A percentile compares a stretch with the other conserved stretches of the same genome.
Conservation (phyloP, 2,329 filamentous ascomycete genomes). For the Fusarium pseudocircinatum region DNA sequence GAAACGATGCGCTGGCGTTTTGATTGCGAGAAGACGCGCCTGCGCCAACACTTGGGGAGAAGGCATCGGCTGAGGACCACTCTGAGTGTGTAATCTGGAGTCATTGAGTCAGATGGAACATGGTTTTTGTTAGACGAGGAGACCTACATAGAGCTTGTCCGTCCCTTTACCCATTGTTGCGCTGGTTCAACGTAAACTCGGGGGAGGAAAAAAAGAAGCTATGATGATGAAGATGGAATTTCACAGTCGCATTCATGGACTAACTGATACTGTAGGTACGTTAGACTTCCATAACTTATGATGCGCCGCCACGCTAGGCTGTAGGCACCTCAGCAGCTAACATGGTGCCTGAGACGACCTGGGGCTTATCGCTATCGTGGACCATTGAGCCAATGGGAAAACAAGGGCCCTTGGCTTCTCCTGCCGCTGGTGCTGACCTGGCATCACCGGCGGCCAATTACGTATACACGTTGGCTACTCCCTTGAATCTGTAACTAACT, state of each 20-base stretch:
- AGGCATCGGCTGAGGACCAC: slow-evolving; percentile 92
- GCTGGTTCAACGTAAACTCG: neutral
- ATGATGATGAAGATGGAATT: slow-evolving; percentile 30
- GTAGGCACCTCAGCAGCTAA: neutral
- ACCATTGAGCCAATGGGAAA: slow-evolving; percentile 15
- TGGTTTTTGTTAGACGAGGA: neutral
- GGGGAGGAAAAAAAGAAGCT: neutral
- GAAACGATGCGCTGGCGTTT: slow-evolving; percentile 69
- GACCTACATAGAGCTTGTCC: slow-evolving; percentile 56
- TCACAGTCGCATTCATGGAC: neutral
- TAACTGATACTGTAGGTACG: neutral
- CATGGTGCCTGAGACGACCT: slow-evolving; percentile 24
- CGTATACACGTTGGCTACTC: slow-evolving; percentile 39
- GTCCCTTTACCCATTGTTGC: slow-evolving; percentile 55
- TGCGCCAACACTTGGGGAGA: slow-evolving; percentile 80
- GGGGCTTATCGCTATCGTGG: slow-evolving; percentile 33
- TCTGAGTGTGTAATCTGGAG: slow-evolving; percentile 89
- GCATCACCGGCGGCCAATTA: slow-evolving; percentile 43
- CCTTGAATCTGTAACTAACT: slow-evolving; percentile 23
- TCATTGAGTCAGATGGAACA: neutral
- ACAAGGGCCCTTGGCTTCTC: slow-evolving; percentile 10
- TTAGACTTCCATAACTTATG: slow-evolving; percentile 1
- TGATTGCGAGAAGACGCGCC: slow-evolving; percentile 67
- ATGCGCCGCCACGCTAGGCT: slow-evolving; percentile 24
- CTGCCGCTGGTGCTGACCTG: slow-evolving; percentile 37